A percentile compares a stretch with the other conserved stretches of the same genome.
Evolutionary conservation across 345 rosid genomes (phyloP).

Genomic region (Salix arbutifolia): DNA sequence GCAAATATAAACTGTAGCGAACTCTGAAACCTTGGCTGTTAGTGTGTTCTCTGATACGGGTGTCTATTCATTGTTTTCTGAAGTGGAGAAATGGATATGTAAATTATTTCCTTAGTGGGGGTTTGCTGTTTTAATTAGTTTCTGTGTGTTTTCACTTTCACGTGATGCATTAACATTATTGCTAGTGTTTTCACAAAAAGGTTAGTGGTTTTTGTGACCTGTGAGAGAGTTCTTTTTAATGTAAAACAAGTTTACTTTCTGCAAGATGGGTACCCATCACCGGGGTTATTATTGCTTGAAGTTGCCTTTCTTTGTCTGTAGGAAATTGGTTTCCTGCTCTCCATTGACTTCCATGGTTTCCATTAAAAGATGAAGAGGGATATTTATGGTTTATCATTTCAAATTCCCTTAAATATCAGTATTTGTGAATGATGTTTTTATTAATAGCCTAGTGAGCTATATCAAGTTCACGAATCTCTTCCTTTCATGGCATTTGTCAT

Average conservation of each 20-base stretch:
- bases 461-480: not conserved
- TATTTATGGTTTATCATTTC: constrained; percentile 11
- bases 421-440: not conserved
- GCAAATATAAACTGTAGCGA: not conserved
- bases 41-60: not conserved
- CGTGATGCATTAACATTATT: constrained; percentile 15
- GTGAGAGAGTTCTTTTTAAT: constrained; percentile 19
- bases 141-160: constrained; percentile 17
- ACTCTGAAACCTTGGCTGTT: not conserved
- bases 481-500: not conserved
- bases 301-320: not conserved
- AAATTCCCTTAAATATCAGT: not conserved
- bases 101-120: not conserved
- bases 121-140: not conserved
- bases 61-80: not conserved
- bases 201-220: constrained; percentile 2
- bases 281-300: constrained; percentile 27
- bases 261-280: constrained; percentile 22
- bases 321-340: not conserved
- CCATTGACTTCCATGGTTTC: not conserved
- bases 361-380: not conserved
- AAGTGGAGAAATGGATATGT: not conserved
- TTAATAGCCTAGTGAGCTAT: not conserved
- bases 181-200: constrained; percentile 9
- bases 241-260: constrained; percentile 20